Base-by-base conservation (phyloP, 2,329 filamentous ascomycete species). In the Aspergillus uvarum region DNA sequence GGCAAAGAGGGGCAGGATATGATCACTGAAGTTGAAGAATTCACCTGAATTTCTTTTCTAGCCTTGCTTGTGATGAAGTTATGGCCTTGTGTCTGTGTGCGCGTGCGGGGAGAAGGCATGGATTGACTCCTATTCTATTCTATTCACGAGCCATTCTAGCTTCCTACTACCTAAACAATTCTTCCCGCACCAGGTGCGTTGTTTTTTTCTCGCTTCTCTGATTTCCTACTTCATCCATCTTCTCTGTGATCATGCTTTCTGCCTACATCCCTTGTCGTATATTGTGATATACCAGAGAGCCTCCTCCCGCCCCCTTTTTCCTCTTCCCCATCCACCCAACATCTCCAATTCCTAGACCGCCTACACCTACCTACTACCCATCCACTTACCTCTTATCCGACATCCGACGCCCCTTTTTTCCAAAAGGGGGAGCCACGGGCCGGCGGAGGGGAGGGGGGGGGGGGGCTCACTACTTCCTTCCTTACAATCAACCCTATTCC, bases 1-100 rank as follows among this genome's bases (percentile, higher is more conserved):
- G 86, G 86, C 85, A 88, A 75, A 76, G 86, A 71, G 86, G 86
- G 48, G 86, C 86, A 32, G 86, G 86, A 49, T 88, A 88, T 67
- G 85, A 88, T 61, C 82, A 84, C 72, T 83, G 76, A 75, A 65
- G 59, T 61, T 35, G 63, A 53, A 54, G 51, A 61, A 44, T 44
- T 44, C 38, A 44, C 38, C 14, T 44, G 38, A 61, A 67, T 61
- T 65, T 48, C 66, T 69, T 71, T 71, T 64, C 61, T 64, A 62
- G 63, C 66, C 63, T 71, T 68, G 65, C 66, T 69, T 65, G 70
- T 70, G 64, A 76, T 74, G 73, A 76, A 75, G 70, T 74, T 70
- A 76, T 72, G 72, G 72, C 70, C 67, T 67, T 70, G 72, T 70
- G 70, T 65, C n/a, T n/a, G 67, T 44, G 38, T 44, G 38, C n/a